phyloP scores from a whole-genome alignment of 148 eudicot genomes.

The Fagopyrum tataricum region DNA sequence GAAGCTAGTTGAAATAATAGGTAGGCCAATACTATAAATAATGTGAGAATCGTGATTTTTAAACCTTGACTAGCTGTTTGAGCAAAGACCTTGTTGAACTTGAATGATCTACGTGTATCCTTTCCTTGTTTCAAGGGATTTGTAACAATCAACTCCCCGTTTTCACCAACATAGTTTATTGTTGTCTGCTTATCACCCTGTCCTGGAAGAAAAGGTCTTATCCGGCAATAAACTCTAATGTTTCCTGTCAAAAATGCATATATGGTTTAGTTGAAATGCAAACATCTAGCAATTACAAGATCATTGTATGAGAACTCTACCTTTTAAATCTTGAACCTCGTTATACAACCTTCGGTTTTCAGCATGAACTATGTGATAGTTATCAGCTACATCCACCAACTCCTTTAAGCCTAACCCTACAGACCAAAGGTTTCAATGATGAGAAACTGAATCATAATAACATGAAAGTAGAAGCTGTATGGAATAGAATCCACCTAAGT shows the following conservation, averaged over 20 bases:
- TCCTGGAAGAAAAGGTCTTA: slow-evolving; percentile 87
- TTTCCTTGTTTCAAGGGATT: slow-evolving; percentile 79
- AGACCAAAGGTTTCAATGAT: slow-evolving; percentile 14
- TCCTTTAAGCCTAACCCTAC: slow-evolving; percentile 61
- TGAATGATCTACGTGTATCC: slow-evolving; percentile 66
- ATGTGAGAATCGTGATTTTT: background rate
- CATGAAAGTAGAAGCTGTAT: slow-evolving; percentile 13
- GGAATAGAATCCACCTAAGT: slow-evolving; percentile 45
- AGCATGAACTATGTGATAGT: slow-evolving; percentile 70
- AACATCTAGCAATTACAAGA: slow-evolving; percentile 7
- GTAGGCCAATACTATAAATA: background rate
- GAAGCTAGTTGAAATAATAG: background rate
- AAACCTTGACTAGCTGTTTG: slow-evolving; percentile 82
- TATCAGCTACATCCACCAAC: slow-evolving; percentile 70
- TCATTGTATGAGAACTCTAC: slow-evolving; percentile 24
- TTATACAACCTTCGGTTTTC: slow-evolving; percentile 88
- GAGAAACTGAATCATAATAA: slow-evolving; percentile 10
- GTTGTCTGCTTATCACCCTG: slow-evolving; percentile 66
- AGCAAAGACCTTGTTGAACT: slow-evolving; percentile 81
- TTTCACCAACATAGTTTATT: slow-evolving; percentile 78
- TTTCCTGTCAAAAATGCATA: slow-evolving; percentile 46
- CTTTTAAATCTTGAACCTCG: slow-evolving; percentile 97
- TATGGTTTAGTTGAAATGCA: slow-evolving; percentile 7
- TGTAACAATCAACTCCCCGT: slow-evolving; percentile 68
- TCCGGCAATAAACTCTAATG: slow-evolving; percentile 84